Percentiles rank a stretch among this genome's conserved stretches.
phyloP scores from a whole-genome alignment of 2,329 filamentous ascomycete species.

The Penicillium expansum region DNA sequence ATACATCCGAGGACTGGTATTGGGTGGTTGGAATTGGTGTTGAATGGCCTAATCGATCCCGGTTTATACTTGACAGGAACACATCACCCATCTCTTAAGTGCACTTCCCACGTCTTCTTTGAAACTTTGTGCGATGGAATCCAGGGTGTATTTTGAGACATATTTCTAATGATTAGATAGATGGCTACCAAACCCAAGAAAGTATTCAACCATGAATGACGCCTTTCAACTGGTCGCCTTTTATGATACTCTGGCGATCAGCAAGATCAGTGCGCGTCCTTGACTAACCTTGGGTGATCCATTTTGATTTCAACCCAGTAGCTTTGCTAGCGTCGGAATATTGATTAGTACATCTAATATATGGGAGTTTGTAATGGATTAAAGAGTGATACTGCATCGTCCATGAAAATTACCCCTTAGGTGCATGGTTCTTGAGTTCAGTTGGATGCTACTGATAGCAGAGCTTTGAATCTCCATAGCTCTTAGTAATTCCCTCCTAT shows the following conservation, averaged over 20 bases:
- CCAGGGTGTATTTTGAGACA: background rate
- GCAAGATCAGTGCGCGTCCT: background rate
- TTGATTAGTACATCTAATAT: background rate
- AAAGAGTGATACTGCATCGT: background rate
- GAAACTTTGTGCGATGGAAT: background rate
- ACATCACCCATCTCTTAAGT: background rate
- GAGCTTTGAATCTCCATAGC: background rate
- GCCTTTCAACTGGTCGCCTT: background rate
- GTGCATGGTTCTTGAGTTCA: background rate
- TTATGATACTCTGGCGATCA: background rate
- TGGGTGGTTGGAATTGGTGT: conserved; percentile 8
- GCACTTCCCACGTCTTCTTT: background rate
- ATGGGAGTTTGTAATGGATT: background rate
- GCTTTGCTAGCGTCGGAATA: too few species aligned
- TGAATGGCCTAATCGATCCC: background rate
- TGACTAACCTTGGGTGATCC: background rate
- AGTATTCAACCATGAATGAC: background rate
- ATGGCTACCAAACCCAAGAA: background rate
- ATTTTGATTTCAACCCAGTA: background rate
- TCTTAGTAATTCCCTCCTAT: background rate
- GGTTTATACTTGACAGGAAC: background rate
- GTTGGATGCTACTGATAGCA: background rate
- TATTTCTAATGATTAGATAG: background rate
- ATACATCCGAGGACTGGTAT: background rate
- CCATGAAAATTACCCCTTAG: background rate